Evolutionary conservation across 192 early-diverging fungal species (phyloP).

Genomic region (Podila clonocystis): DNA sequence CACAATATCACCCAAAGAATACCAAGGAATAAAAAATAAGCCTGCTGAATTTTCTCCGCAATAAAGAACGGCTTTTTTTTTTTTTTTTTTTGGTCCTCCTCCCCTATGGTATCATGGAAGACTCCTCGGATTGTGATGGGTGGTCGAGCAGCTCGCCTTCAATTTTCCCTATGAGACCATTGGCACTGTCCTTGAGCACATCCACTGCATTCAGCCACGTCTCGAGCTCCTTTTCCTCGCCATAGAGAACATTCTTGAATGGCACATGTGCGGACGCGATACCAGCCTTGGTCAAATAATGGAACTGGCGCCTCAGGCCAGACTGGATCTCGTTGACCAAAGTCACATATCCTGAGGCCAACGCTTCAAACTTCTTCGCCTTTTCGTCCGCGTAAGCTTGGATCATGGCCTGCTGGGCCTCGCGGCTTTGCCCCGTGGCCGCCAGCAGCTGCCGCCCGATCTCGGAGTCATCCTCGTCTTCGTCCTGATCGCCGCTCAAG

Average conservation of each 20-base stretch:
- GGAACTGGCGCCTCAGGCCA: slow-evolving; percentile 48
- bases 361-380: slow-evolving; percentile 35
- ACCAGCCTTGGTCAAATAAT: slow-evolving; percentile 48
- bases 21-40: no score
- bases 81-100: no score
- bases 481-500: slow-evolving; percentile 38
- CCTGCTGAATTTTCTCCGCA: no score
- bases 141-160: slow-evolving; percentile 7
- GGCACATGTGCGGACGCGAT: slow-evolving; percentile 53
- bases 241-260: slow-evolving; percentile 52
- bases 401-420: slow-evolving; percentile 10
- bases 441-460: slow-evolving; percentile 9
- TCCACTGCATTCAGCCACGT: slow-evolving; percentile 56
- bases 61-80: no score
- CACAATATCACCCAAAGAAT: no score
- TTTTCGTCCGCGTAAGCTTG: slow-evolving; percentile 24
- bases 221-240: slow-evolving; percentile 55
- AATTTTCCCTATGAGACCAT: slow-evolving; percentile 24
- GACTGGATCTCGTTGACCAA: slow-evolving; percentile 54
- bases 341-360: slow-evolving; percentile 22
- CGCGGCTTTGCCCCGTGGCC: slow-evolving; percentile 2
- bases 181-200: slow-evolving; percentile 28
- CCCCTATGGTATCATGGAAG: no score
- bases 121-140: neutral
- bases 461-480: slow-evolving; percentile 9